Conservation (phyloP, 1,284 basidiomycete genomes). For the Ganoderma lingzhi region DNA sequence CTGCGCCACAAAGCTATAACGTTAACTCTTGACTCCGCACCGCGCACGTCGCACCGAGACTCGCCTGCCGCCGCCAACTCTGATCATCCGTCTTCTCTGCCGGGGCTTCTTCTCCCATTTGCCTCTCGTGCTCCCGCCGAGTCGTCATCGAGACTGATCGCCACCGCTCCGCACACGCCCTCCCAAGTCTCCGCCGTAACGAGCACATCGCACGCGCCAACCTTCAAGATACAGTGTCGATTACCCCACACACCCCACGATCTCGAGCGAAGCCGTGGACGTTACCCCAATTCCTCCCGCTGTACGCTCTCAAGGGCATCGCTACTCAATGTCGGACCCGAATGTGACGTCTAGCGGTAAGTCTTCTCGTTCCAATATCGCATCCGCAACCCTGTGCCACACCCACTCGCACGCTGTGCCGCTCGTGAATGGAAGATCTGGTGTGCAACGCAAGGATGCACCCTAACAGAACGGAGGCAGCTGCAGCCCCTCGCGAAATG, state of each 20-base stretch:
- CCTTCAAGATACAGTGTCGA: not conserved
- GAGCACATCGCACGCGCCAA: not conserved
- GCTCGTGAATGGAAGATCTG: not conserved
- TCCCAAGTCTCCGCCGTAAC: not conserved
- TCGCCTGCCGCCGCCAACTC: not conserved
- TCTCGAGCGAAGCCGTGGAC: not conserved
- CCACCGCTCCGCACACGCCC: not conserved
- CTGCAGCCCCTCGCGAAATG: not conserved
- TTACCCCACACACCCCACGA: not conserved
- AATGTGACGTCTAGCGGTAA: slow-evolving; percentile 1
- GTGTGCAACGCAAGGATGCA: not conserved
- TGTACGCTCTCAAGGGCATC: not conserved
- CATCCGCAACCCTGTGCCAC: not conserved
- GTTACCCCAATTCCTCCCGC: not conserved
- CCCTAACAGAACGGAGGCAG: not conserved
- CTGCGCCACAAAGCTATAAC: slow-evolving; percentile 4
- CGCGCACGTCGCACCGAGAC: not conserved
- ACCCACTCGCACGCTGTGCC: not conserved
- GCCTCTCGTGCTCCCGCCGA: not conserved
- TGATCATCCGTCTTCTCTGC: not conserved
- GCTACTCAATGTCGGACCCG: not conserved
- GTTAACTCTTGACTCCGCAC: not conserved
- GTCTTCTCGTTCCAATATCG: not conserved
- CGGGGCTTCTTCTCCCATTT: not conserved
- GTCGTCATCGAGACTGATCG: slow-evolving; percentile 17